Base-by-base conservation (phyloP, 257 asterid species). In the Nicotiana paniculata region DNA sequence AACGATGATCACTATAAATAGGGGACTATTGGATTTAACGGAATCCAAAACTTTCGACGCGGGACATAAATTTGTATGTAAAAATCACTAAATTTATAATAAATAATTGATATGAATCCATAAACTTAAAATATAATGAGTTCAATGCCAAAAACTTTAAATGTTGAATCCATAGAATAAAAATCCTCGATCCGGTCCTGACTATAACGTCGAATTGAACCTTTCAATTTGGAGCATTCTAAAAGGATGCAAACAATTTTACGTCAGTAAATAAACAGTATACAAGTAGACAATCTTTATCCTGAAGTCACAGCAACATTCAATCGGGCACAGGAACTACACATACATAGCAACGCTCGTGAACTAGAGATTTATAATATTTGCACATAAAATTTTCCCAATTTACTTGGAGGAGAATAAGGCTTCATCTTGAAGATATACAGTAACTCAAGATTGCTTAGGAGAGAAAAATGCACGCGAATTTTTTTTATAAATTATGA, bases 401-500 rank as follows among this genome's bases (percentile, higher is more conserved):
- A 18, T 18, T 58, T 58, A 18, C 26, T 18, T n/a, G 3, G 66
- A n/a, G 4, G 66, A 21, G 30, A 6, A 57, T 21, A 61, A 62
- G 67, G 33, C 3, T 62, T 62, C 9, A 9, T 59, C 68, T 8
- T 8, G 5, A 62, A 6, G 4, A 2, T 21, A 28, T 13, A 18
- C 57, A 58, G 64, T n/a, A 58, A 58, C 64, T 18, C 11, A 18
- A 58, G 64, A 58, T 3, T 58, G 64, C 61, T 24, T 69, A 9
- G 15, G 24, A 46, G 77, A 77, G 65, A 62, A 32, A 80, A 54
- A 12, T 4, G 70, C 78, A 78, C 26, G 24, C 30, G 74, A 81
- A 51, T 21, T 21, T 21, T 21, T 21, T 21, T 21, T 87, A 87
- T 83, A 88, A 90, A 88, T 88, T 84, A 90, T 83, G 85, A 86